Base-by-base conservation (phyloP, 495 filamentous ascomycete genomes). In the Aspergillus sclerotioniger region DNA sequence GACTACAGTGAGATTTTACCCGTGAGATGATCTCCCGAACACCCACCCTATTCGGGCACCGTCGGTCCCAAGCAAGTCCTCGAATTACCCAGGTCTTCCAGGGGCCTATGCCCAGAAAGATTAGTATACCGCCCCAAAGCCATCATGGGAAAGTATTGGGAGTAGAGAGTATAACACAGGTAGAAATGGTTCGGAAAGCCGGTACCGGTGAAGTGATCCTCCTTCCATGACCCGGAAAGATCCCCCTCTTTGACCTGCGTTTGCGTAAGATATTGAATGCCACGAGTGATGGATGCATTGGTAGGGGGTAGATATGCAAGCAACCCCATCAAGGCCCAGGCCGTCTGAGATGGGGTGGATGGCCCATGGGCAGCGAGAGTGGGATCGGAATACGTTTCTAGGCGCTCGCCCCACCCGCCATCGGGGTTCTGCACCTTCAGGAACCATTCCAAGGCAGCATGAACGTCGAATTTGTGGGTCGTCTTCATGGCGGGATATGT, bases 111-210 rank as follows among this genome's bases (percentile, higher is more conserved):
- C 13, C 44, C 44, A 6, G 44, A 17, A 2, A 21, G 10, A 3
- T 29, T 13, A 3, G 53, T 17, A 46, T 71, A 78, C 32, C 68
- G 58, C 0, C 69, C 67, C 52, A 78, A 46, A 0, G 74, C 75
- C 68, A 74, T 76, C 48, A 76, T 65, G 8, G 75, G 70, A 45
- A 78, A 78, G 35, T 69, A 72, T 59, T 76, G 75, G 1, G 52
- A 33, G 51, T 76, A 78, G 12, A 66, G 59, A 2, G 45, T 15
- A 58, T 76, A 78, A 2, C 67, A 60, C 16, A 76, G 7, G 33
- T 73, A 78, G 20, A 74, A 63, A 35, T 55, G 45, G 1, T 62
- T 62, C 0, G 75, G 75, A 52, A 78, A 76, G 3, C 68, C 75
- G 6, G 65, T 68, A 6, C 61, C 75, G 8, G 72, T 73, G 48